Evolutionary conservation across 1,284 basidiomycete genomes (phyloP).

Genomic region (Tilletiopsis washingtonensis): DNA sequence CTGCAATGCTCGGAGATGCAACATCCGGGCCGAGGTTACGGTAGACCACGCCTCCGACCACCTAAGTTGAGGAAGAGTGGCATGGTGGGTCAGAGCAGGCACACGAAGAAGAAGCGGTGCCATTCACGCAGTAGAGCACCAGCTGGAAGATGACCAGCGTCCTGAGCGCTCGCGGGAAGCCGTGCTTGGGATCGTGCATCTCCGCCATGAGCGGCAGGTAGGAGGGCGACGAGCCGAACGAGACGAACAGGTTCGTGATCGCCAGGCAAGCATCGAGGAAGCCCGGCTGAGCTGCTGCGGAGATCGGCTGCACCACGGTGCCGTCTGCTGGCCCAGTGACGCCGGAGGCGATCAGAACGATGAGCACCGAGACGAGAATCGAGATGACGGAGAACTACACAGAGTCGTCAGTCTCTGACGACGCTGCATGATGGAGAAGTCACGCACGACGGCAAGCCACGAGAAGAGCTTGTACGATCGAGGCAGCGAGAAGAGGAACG

Average conservation of each 20-base stretch:
- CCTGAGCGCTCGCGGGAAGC: conserved; percentile 26
- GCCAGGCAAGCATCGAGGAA: conserved; percentile 31
- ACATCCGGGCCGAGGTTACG: conserved; percentile 39
- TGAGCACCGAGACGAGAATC: too few relatives aligned
- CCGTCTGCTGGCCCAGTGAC: conserved; percentile 27
- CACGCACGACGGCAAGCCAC: background rate
- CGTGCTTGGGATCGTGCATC: conserved; percentile 26
- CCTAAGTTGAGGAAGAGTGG: too few relatives aligned
- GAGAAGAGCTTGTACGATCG: conserved; percentile 33
- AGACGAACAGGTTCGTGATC: conserved; percentile 31
- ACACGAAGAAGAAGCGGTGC: too few relatives aligned
- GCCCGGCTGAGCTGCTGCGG: conserved; percentile 16
- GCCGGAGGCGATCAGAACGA: conserved; percentile 35
- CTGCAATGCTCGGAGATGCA: conserved; percentile 36
- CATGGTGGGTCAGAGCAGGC: too few relatives aligned
- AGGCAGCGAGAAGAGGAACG: conserved; percentile 34
- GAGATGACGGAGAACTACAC: conserved; percentile 35
- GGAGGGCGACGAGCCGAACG: conserved; percentile 27
- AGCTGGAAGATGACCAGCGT: conserved; percentile 23
- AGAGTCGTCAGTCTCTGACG: too few relatives aligned
- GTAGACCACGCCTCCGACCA: conserved; percentile 39
- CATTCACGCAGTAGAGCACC: conserved; percentile 25
- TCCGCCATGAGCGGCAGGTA: conserved; percentile 39
- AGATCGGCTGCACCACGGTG: conserved; percentile 14
- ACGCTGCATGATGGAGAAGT: background rate